These are phyloP conservation scores for Angomonas ambiguus DNA, from an alignment of 208 protist genomes.

Conservation along the genomic window DNA sequence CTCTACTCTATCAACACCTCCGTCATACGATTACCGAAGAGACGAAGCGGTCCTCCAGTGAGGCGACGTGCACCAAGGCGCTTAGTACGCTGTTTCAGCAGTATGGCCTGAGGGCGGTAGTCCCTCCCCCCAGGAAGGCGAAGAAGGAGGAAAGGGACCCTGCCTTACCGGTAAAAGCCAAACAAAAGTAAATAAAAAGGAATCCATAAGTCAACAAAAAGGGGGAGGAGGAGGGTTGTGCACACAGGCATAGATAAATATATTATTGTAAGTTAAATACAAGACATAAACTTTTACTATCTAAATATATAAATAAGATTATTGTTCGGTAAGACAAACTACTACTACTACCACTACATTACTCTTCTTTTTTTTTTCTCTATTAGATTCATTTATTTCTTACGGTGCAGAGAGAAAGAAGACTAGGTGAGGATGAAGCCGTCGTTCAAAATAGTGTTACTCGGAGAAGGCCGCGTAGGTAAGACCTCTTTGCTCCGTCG, in stretches of 20 bases:
- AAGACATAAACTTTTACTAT: too few species aligned
- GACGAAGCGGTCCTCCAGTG: constrained; percentile 1
- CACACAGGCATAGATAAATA: too few species aligned
- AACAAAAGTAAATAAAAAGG: neutral
- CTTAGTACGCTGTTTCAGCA: constrained; percentile 21
- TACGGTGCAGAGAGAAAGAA: neutral
- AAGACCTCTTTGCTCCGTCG: constrained; percentile 79
- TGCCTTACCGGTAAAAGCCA: too few species aligned
- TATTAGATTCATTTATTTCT: constrained; percentile 6
- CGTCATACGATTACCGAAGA: constrained; percentile 6
- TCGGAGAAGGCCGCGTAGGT: constrained; percentile 81
- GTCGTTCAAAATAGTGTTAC: constrained; percentile 71
- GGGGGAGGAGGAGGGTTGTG: too few species aligned
- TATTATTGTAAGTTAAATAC: too few species aligned
- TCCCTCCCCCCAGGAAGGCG: neutral
- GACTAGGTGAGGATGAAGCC: neutral
- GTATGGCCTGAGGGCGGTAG: constrained; percentile 26
- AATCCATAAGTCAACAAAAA: too few species aligned
- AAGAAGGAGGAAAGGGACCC: neutral
- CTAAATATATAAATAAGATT: neutral
- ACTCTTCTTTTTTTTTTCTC: constrained; percentile 14
- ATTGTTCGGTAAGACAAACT: neutral
- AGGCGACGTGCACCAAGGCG: constrained; percentile 16
- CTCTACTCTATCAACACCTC: constrained; percentile 10
- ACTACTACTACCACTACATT: neutral